Percentiles rank a stretch among this genome's conserved stretches.
These are phyloP conservation scores for Hymenoscyphus fraxineus DNA, from an alignment of 2,329 filamentous ascomycete genomes.

Conservation along the genomic window DNA sequence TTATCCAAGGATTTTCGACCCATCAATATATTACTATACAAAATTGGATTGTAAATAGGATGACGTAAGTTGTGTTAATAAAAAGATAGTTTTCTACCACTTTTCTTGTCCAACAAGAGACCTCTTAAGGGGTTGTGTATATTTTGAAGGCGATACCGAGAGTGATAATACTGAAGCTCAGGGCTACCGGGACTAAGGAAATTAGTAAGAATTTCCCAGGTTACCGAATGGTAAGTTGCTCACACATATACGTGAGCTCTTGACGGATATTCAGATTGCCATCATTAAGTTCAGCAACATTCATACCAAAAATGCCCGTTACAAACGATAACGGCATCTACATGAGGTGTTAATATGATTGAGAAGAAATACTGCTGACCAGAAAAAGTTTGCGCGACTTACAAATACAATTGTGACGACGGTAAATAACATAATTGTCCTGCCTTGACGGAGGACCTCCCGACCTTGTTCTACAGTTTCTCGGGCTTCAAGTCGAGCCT, in stretches of 20 bases:
- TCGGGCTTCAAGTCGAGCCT: conserved; percentile 40
- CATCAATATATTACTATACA: too few species aligned
- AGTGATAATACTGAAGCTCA: background rate
- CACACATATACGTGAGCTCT: conserved; percentile 18
- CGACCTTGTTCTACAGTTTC: conserved; percentile 38
- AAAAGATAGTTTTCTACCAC: background rate
- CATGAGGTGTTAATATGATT: background rate
- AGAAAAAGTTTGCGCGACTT: conserved; percentile 18
- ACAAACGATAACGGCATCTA: conserved; percentile 40
- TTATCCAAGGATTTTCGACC: too few species aligned
- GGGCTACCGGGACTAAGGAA: background rate
- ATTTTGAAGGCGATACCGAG: conserved; percentile 2
- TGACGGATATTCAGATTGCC: conserved; percentile 5
- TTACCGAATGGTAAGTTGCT: background rate
- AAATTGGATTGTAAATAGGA: too few species aligned
- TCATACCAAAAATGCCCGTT: conserved; percentile 40
- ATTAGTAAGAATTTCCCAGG: background rate
- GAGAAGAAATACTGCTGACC: background rate
- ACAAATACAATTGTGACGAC: conserved; percentile 46
- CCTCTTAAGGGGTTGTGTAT: background rate
- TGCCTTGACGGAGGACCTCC: conserved; percentile 18
- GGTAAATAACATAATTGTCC: conserved; percentile 44
- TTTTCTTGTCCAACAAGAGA: background rate
- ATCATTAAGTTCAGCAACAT: conserved; percentile 18
- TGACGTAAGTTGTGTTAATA: too few species aligned